Conservation (phyloP, 208 protist genomes). For the Acanthamoeba quina region DNA sequence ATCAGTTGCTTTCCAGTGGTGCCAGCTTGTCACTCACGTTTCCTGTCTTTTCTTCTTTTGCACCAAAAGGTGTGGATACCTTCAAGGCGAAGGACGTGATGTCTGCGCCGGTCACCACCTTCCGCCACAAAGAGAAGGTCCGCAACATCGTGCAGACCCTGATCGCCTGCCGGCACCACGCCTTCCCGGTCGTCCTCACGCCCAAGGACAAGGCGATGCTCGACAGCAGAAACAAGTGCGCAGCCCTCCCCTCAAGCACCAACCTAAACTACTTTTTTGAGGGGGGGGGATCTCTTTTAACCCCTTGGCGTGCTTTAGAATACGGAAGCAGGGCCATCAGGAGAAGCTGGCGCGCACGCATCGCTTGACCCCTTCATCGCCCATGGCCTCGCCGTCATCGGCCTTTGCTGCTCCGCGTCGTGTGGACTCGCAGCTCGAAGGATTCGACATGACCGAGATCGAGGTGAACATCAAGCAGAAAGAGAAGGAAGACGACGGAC, state of each 20-base stretch:
- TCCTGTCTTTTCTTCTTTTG: neutral
- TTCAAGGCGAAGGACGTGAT: slow-evolving; percentile 65
- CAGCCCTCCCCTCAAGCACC: no score
- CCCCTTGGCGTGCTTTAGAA: neutral
- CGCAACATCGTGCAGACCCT: slow-evolving; percentile 60
- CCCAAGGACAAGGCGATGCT: neutral
- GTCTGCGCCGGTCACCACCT: neutral
- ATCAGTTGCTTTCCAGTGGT: no score
- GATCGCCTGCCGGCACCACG: slow-evolving; percentile 30
- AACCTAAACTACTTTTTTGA: no score
- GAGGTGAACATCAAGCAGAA: neutral
- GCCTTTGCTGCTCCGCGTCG: neutral
- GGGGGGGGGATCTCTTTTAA: neutral
- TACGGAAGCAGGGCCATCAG: neutral
- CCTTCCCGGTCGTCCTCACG: slow-evolving; percentile 61
- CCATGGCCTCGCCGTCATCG: neutral
- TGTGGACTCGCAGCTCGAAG: neutral
- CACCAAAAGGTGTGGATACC: neutral
- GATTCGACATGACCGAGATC: neutral
- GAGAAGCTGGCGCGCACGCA: neutral
- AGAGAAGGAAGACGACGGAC: neutral
- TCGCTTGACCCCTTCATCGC: neutral
- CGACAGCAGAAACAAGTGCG: neutral
- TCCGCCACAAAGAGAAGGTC: neutral
- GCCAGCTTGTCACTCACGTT: neutral